phyloP scores from a whole-genome alignment of 768 basidiomycete species.

The Hygrophoropsis aurantiaca region DNA sequence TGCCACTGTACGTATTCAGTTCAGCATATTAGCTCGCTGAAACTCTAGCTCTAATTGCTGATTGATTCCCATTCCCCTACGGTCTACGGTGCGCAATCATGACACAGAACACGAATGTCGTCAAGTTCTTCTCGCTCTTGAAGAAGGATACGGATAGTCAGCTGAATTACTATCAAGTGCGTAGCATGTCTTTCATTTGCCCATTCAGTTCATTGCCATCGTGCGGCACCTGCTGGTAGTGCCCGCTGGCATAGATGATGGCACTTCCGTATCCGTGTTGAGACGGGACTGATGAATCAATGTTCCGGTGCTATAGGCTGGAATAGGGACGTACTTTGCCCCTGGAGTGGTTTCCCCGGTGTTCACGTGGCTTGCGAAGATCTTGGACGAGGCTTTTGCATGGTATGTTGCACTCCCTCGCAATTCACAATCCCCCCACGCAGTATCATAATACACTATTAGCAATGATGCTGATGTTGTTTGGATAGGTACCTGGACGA shows the following conservation, averaged over 20 bases:
- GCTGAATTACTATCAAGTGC: constrained; percentile 71
- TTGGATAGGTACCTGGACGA: constrained; percentile 59
- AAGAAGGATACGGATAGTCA: constrained; percentile 60
- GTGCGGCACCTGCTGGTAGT: neutral
- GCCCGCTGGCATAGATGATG: neutral
- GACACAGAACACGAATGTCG: constrained; percentile 65
- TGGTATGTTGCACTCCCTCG: constrained; percentile 47
- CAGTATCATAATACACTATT: no score
- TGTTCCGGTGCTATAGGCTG: constrained; percentile 32
- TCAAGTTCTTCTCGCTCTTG: constrained; percentile 67
- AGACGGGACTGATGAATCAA: neutral
- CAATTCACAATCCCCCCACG: neutral
- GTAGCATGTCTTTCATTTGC: constrained; percentile 4
- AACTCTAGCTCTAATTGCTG: neutral
- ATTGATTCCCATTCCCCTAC: no score
- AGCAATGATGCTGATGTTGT: neutral
- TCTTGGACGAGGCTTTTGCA: constrained; percentile 69
- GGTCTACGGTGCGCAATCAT: no score
- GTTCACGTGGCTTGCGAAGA: constrained; percentile 56
- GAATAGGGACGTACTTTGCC: constrained; percentile 50
- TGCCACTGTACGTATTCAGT: constrained; percentile 35
- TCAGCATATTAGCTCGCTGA: neutral
- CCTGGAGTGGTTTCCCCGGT: constrained; percentile 68
- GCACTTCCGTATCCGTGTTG: neutral
- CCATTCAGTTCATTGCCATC: no score